Base-by-base conservation (phyloP, 805 yeast genomes). In the Yamadazyma sp. region DNA sequence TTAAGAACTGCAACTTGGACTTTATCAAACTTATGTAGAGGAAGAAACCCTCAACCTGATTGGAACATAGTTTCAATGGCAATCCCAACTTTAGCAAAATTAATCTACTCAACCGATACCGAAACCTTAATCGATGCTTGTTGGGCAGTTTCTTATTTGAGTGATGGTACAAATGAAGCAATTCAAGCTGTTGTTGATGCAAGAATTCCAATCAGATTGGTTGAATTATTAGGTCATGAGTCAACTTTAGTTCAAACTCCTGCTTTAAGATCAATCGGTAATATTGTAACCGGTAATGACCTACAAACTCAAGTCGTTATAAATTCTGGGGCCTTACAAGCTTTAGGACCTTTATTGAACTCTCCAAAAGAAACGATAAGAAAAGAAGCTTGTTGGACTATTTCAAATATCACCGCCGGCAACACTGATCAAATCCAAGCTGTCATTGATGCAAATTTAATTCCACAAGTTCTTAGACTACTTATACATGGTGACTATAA, bases 1-100 rank as follows among this genome's bases (percentile, higher is more conserved):
- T 80, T 89, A 46, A 79, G 98, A 68, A 93, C 96, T 36, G 97
- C 98, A 23, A 88, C 98, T 17, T 93, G 98, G 98, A 91, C 98
- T 23, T 73, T 93, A 55, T 86, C 96, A 40, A 93, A 93, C 66
- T 73, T 93, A 60, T 93, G 98, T 69, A 80, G 98, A 56, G 98
- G 98, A 50, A 87, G 86, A 67, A 78, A 78, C 57, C 98, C 98
- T 25, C 96, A 83, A 62, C 98, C 98, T 11, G 87, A 88, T 62
- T 93, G 98, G 98, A 65, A 70, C 37, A 69, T 82, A 38, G 96
- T 93, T 33, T 82, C 86, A 41, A 75, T 77, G 49, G 95, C 96
- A 26, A 72, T 91, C 50, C 98, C 98, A 43, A 85, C 95, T 11
- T 73, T 93, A 57, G 86, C 97, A 33, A 86, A 87, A 65, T 74